A percentile compares a stretch with the other conserved stretches of the same genome.
Conservation (phyloP, 768 basidiomycete species). For the Crassisporium funariophilum region DNA sequence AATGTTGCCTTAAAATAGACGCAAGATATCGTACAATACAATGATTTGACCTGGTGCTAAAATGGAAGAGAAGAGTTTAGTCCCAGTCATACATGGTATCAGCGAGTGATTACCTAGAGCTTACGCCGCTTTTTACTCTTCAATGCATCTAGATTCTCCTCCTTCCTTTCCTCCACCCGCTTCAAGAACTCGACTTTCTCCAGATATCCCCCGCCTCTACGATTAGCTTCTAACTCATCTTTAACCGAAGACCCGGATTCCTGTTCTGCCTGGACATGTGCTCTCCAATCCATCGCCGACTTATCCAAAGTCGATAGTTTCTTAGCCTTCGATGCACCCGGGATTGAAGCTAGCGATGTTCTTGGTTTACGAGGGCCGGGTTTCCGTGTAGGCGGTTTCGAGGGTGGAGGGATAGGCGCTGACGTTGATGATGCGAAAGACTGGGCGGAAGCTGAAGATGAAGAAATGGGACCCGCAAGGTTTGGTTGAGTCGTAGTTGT, state of each 20-base stretch:
- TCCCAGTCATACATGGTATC: too few species aligned
- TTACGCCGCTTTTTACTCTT: conserved; percentile 58
- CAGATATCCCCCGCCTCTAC: conserved; percentile 76
- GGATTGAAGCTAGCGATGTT: conserved; percentile 54
- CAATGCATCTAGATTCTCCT: conserved; percentile 59
- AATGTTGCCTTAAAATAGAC: too few species aligned
- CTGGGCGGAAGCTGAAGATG: background rate
- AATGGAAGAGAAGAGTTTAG: too few species aligned
- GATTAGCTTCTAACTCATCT: conserved; percentile 75
- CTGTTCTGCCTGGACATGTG: conserved; percentile 54
- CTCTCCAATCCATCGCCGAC: conserved; percentile 83
- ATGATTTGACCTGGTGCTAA: too few species aligned
- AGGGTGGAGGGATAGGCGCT: conserved; percentile 12
- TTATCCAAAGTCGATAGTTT: conserved; percentile 86
- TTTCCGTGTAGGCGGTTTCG: conserved; percentile 39
- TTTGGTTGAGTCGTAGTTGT: conserved; percentile 8
- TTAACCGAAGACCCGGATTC: conserved; percentile 41
- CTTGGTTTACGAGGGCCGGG: conserved; percentile 72
- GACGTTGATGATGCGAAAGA: conserved; percentile 5
- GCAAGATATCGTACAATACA: too few species aligned
- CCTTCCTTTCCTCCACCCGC: conserved; percentile 72
- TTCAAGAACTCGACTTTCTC: conserved; percentile 85
- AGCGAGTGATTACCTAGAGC: conserved; percentile 24
- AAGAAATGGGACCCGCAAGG: background rate
- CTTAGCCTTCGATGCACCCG: conserved; percentile 58